phyloP scores from a whole-genome alignment of 176 grass and related monocot species.

The Dactylis glomerata region DNA sequence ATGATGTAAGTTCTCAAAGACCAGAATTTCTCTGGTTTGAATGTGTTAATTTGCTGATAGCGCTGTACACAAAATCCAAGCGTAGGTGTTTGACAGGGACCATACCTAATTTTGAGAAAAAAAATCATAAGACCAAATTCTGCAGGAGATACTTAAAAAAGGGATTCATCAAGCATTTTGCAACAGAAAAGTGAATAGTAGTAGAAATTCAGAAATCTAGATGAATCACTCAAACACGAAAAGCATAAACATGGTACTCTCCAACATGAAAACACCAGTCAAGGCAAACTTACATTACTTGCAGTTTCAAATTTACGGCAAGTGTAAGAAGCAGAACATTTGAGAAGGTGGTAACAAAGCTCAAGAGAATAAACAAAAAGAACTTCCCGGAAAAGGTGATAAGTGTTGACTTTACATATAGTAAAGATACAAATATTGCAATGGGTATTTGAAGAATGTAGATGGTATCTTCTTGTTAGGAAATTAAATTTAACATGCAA shows the following conservation, averaged over 20 bases:
- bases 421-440: background rate
- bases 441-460: constrained; percentile 7
- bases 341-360: background rate
- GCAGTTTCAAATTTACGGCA: background rate
- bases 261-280: constrained; percentile 17
- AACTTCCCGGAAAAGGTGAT: background rate
- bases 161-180: background rate
- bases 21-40: constrained; percentile 99
- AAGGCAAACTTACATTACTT: background rate
- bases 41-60: constrained; percentile 91
- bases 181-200: background rate
- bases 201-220: background rate
- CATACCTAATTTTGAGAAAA: constrained; percentile 65
- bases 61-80: constrained; percentile 95
- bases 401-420: constrained; percentile 13
- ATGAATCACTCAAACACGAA: constrained; percentile 11
- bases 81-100: constrained; percentile 96
- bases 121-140: constrained; percentile 16
- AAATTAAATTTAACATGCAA: background rate
- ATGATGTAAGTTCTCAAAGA: constrained; percentile 79
- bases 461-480: background rate
- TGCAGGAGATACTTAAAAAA: constrained; percentile 15
- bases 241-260: background rate
- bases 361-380: background rate
- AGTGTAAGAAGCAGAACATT: background rate